Evolutionary conservation across 2,329 filamentous ascomycete genomes (phyloP).

Genomic region (Cryphonectria radicalis): DNA sequence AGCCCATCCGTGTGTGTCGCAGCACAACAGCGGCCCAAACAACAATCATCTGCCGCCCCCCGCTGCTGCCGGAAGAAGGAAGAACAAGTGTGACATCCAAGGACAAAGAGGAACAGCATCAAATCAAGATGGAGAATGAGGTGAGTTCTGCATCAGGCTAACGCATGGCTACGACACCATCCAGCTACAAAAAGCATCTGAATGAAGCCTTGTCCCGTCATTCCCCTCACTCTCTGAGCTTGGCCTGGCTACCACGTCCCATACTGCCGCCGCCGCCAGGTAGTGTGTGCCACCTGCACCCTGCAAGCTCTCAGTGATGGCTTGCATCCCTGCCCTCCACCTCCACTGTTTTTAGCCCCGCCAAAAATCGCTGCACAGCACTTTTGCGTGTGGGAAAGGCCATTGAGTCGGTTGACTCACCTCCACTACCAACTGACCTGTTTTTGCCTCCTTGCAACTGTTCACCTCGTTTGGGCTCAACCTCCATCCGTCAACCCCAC

Average conservation of each 20-base stretch:
- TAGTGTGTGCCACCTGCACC: slow-evolving; percentile 8
- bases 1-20: neutral
- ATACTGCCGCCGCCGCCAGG: neutral
- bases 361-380: slow-evolving; percentile 29
- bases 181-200: neutral
- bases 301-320: neutral
- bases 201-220: neutral
- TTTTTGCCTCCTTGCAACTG: slow-evolving; percentile 23
- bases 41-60: neutral
- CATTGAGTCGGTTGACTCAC: slow-evolving; percentile 23
- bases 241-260: slow-evolving; percentile 1
- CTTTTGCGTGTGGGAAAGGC: slow-evolving; percentile 13
- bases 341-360: slow-evolving; percentile 19
- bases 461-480: slow-evolving; percentile 14
- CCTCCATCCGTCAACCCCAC: neutral
- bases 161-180: slow-evolving; percentile 2
- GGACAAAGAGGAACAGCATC: slow-evolving; percentile 6
- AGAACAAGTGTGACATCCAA: neutral
- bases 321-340: slow-evolving; percentile 4
- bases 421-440: slow-evolving; percentile 23
- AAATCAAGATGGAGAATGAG: slow-evolving; percentile 27
- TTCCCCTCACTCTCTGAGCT: neutral
- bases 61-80: neutral
- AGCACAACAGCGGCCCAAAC: neutral
- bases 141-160: slow-evolving; percentile 20